A percentile compares a stretch with the other conserved stretches of the same genome.
Evolutionary conservation across 139 green algal genomes (phyloP).

Genomic region (Coelastrella sp.): DNA sequence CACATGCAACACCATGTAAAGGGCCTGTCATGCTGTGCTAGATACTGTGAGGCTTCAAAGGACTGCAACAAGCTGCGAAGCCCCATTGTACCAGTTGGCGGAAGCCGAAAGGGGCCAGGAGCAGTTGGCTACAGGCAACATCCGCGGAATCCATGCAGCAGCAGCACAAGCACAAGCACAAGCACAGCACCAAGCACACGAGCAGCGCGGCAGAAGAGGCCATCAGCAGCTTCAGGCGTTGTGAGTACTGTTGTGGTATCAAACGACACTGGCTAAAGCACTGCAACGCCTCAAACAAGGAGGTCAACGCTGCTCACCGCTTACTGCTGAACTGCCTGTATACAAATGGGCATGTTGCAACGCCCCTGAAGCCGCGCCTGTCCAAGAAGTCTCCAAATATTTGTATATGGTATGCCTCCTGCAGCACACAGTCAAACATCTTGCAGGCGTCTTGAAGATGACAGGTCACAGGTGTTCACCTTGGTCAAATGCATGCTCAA

Average conservation of each 20-base stretch:
- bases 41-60: too few relatives aligned
- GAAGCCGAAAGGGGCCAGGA: too few relatives aligned
- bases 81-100: too few relatives aligned
- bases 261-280: not conserved
- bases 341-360: slow-evolving; percentile 86
- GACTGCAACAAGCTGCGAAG: too few relatives aligned
- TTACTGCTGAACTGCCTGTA: slow-evolving; percentile 82
- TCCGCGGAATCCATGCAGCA: not conserved
- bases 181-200: not conserved
- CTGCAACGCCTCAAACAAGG: too few relatives aligned
- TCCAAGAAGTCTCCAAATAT: slow-evolving; percentile 90
- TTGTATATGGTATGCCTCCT: slow-evolving; percentile 84
- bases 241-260: not conserved
- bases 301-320: slow-evolving; percentile 55
- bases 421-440: slow-evolving; percentile 2
- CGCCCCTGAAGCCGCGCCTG: slow-evolving; percentile 58
- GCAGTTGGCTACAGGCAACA: not conserved
- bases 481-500: not conserved
- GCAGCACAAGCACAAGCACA: too few relatives aligned
- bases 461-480: not conserved
- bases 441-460: not conserved
- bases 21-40: too few relatives aligned
- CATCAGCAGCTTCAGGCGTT: not conserved
- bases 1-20: too few relatives aligned
- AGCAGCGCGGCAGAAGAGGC: too few relatives aligned